phyloP scores from a whole-genome alignment of 306 rosid species.

The Vigna mungo region DNA sequence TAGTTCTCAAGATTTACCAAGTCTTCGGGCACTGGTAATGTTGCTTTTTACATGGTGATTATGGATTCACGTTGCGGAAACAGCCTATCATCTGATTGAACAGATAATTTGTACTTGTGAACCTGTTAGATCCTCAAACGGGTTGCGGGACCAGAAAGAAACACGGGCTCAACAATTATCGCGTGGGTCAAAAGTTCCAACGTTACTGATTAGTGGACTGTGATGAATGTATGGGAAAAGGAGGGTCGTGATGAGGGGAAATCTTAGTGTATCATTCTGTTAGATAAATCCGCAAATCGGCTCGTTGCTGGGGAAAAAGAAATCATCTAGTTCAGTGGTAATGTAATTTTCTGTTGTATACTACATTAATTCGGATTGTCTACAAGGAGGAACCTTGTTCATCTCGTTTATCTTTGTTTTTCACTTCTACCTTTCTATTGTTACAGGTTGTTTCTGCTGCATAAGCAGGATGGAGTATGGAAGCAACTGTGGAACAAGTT shows the following conservation, averaged over 20 bases:
- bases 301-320: too few relatives aligned
- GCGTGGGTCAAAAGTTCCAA: background rate
- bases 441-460: background rate
- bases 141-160: background rate
- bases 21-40: conserved; percentile 19
- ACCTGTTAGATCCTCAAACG: background rate
- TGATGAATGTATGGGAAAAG: background rate
- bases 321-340: too few relatives aligned
- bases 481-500: background rate
- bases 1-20: conserved; percentile 14
- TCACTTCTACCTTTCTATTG: background rate
- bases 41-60: background rate
- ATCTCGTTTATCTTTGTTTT: background rate
- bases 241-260: too few relatives aligned
- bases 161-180: background rate
- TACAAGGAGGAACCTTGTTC: too few relatives aligned
- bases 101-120: background rate
- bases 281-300: too few relatives aligned
- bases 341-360: too few relatives aligned
- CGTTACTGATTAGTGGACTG: background rate
- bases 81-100: background rate
- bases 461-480: background rate
- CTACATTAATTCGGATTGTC: too few relatives aligned
- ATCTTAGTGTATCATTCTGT: too few relatives aligned
- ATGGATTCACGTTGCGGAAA: background rate